A percentile compares a stretch with the other conserved stretches of the same genome.
Evolutionary conservation across 495 filamentous ascomycete genomes (phyloP).

Genomic region (Aspergillus campestris): DNA sequence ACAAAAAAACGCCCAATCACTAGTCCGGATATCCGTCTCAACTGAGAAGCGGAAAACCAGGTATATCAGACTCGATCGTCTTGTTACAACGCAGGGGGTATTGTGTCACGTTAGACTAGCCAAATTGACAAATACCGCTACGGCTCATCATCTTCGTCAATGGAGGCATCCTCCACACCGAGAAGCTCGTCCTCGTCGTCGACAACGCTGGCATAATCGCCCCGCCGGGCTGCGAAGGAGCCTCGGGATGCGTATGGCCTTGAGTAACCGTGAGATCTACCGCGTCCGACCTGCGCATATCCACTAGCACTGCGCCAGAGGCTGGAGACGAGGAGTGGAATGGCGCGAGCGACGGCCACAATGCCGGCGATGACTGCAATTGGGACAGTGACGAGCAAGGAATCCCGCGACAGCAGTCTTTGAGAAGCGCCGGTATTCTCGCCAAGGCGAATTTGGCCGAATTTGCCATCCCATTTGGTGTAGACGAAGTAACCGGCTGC

Average conservation of each 20-base stretch:
- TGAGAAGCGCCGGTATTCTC: constrained; percentile 39
- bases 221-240: constrained; percentile 73
- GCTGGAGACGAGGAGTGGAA: constrained; percentile 61
- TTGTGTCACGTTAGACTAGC: no score
- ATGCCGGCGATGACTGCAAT: constrained; percentile 68
- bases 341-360: constrained; percentile 63
- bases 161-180: constrained; percentile 75
- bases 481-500: constrained; percentile 80
- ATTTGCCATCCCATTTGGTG: constrained; percentile 77
- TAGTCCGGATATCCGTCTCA: no score
- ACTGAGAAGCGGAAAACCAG: no score
- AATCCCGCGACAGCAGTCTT: constrained; percentile 52
- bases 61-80: no score
- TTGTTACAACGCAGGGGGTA: no score
- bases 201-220: constrained; percentile 80
- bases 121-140: constrained; percentile 20
- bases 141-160: constrained; percentile 86
- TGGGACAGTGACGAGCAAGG: constrained; percentile 65
- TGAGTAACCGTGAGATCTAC: constrained; percentile 30
- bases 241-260: constrained; percentile 73
- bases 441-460: constrained; percentile 81
- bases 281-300: constrained; percentile 22
- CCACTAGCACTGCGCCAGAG: constrained; percentile 56
- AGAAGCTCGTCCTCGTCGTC: constrained; percentile 90
- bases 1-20: no score